Conservation (phyloP, 495 filamentous ascomycete species). For the Tuber brumale region DNA sequence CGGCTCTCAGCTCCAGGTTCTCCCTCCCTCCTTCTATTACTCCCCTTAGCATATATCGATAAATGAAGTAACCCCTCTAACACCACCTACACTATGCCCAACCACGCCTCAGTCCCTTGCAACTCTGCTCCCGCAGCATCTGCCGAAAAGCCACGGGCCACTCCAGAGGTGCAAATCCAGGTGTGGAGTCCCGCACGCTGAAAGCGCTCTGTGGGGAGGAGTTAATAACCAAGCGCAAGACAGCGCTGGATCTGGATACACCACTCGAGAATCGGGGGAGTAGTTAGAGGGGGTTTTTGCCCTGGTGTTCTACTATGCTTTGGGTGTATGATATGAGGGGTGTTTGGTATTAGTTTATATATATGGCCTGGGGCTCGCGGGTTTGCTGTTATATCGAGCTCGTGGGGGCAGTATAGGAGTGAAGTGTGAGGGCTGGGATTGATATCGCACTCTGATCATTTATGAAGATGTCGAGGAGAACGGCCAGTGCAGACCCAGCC, state of each 20-base stretch:
- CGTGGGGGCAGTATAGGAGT: not conserved
- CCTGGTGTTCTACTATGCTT: constrained; percentile 46
- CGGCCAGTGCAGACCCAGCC: not conserved
- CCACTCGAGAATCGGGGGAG: constrained; percentile 45
- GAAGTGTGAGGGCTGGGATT: not conserved
- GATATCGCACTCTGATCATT: not conserved
- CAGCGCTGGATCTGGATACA: constrained; percentile 50
- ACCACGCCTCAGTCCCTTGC: constrained; percentile 52
- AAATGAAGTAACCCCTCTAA: not conserved
- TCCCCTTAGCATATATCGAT: not conserved
- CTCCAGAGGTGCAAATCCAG: constrained; percentile 50
- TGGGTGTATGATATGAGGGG: constrained; percentile 5
- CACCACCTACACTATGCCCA: constrained; percentile 42
- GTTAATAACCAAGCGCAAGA: constrained; percentile 51
- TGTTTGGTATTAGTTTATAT: not conserved
- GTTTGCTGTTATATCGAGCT: not conserved
- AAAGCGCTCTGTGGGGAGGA: constrained; percentile 49
- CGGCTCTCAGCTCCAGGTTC: not conserved
- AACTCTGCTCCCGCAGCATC: constrained; percentile 53
- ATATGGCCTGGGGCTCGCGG: not conserved
- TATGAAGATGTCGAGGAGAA: not conserved
- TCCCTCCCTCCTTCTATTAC: not conserved
- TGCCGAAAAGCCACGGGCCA: constrained; percentile 53
- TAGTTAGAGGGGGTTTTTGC: constrained; percentile 52
- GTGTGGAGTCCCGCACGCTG: constrained; percentile 48